Base-by-base conservation (phyloP, 208 protist species). In the Polymyxa betae region DNA sequence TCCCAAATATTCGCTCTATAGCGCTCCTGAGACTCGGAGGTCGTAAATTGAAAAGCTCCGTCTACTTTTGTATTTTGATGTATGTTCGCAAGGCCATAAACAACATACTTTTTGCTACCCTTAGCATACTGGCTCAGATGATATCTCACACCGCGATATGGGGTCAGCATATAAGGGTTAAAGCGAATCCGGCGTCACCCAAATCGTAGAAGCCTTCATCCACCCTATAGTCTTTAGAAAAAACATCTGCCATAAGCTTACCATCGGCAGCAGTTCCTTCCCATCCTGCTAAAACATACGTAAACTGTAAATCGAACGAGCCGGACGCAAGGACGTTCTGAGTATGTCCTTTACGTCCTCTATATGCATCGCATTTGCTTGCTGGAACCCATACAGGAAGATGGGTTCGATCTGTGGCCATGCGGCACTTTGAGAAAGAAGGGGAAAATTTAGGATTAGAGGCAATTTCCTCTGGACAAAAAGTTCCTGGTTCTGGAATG, bases 201-300 rank as follows among this genome's bases (percentile, higher is more conserved):
- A 82, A n/a, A 43, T 82, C n/a, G 10, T 40, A 82, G 16, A 38
- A 45, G 5, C 72, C n/a, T 35, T 82, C 40, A 35, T 35, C 35
- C 16, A 82, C 40, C n/a, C n/a, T 43, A n/a, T 45, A 82, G 35
- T 43, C 40, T 43, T 82, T 82, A 35, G 16, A 5, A 20, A 82
- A 16, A 82, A 43, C 72, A 82, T 43, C 35, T 35, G 35, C 72
- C 35, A 82, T 35, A 5, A 82, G 12, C 40, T 43, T 35, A 5
- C 72, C 72, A 82, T 82, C 72, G 72, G 72, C n/a, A 5, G 72
- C 72, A n/a, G 72, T 45, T 43, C 72, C 72, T 43, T 82, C 72
- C 72, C 72, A 82, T 35, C 72, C 72, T 40, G 72, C 72, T 5
- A 82, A n/a, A 43, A 82, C 72, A 43, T 82, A 82, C 16, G 40